Conservation (phyloP, 208 protist species). For the Leishmania gerbilli region DNA sequence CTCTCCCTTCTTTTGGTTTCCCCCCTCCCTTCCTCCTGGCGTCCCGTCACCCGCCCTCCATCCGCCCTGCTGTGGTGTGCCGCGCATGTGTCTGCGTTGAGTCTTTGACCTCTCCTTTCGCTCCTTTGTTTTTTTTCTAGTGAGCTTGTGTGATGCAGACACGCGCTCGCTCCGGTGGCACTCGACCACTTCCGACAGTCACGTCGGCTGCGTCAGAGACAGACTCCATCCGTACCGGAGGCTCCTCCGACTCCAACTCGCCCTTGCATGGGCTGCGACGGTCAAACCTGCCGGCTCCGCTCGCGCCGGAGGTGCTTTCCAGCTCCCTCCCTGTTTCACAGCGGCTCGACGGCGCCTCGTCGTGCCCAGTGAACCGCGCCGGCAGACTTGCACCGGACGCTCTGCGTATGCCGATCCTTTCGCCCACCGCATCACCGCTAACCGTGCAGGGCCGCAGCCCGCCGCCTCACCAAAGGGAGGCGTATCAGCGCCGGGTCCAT, state of each 20-base stretch:
- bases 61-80: background rate
- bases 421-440: slow-evolving; percentile 5
- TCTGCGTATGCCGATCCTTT: slow-evolving; percentile 17
- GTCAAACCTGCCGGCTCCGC: slow-evolving; percentile 15
- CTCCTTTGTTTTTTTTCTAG: background rate
- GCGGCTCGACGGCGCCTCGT: slow-evolving; percentile 2
- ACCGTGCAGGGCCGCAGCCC: slow-evolving; percentile 13
- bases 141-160: slow-evolving; percentile 18
- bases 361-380: slow-evolving; percentile 12
- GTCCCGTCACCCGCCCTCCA: background rate
- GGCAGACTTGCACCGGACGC: background rate
- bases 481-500: background rate
- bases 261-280: slow-evolving; percentile 4
- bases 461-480: background rate
- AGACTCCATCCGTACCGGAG: slow-evolving; percentile 1
- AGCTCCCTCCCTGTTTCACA: slow-evolving; percentile 6
- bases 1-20: background rate
- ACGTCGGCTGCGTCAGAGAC: background rate
- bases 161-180: slow-evolving; percentile 10
- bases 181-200: background rate
- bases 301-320: slow-evolving; percentile 7
- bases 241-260: slow-evolving; percentile 3
- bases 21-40: background rate
- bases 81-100: background rate
- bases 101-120: too few species aligned